Evolutionary conservation across 805 yeast genomes (phyloP).

Genomic region (Yarrowia alimentaria): DNA sequence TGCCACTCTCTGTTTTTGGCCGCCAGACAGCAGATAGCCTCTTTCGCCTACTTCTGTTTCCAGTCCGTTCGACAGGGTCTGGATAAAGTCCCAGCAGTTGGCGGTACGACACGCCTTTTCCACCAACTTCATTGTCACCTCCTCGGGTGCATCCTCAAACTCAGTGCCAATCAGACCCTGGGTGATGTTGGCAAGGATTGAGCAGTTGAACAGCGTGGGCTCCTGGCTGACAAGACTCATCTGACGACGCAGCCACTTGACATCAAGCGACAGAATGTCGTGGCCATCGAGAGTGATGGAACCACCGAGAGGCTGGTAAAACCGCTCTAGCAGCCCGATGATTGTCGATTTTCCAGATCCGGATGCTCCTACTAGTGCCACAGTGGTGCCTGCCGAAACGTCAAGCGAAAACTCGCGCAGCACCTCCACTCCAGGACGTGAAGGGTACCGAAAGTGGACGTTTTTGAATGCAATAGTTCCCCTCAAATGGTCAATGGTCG

Average conservation of each 20-base stretch:
- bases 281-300: constrained; percentile 78
- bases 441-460: constrained; percentile 84
- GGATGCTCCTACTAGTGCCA: constrained; percentile 93
- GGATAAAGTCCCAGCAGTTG: constrained; percentile 43
- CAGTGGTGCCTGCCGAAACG: constrained; percentile 84
- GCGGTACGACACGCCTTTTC: constrained; percentile 42
- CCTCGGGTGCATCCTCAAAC: constrained; percentile 49
- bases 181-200: constrained; percentile 81
- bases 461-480: constrained; percentile 80
- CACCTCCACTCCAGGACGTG: constrained; percentile 74
- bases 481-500: constrained; percentile 33
- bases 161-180: constrained; percentile 73
- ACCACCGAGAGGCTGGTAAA: constrained; percentile 77
- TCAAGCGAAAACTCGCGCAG: constrained; percentile 70
- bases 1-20: constrained; percentile 70
- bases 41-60: constrained; percentile 66
- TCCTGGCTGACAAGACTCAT: constrained; percentile 95
- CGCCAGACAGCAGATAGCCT: constrained; percentile 63
- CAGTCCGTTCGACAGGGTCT: constrained; percentile 73
- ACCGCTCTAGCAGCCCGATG: constrained; percentile 77
- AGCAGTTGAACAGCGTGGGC: constrained; percentile 86
- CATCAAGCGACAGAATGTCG: constrained; percentile 67
- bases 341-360: constrained; percentile 95
- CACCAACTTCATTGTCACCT: constrained; percentile 41
- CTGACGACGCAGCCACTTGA: constrained; percentile 69